Percentiles rank a stretch among this genome's conserved stretches.
Evolutionary conservation across 805 yeast species (phyloP).

Genomic region (Candida anglica): DNA sequence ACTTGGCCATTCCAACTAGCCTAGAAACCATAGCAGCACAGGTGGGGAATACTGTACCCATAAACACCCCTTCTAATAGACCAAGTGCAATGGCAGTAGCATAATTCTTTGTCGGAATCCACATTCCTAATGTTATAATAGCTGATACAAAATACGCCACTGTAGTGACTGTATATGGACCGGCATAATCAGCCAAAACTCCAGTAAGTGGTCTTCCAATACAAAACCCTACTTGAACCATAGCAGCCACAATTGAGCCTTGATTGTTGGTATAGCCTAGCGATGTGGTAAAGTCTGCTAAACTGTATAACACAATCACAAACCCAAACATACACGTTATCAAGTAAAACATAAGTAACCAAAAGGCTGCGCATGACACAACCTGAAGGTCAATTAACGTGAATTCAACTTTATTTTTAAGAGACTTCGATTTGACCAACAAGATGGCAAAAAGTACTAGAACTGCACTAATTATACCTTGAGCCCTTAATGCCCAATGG

Average conservation of each 20-base stretch:
- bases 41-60: constrained; percentile 56
- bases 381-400: constrained; percentile 33
- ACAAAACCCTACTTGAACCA: constrained; percentile 52
- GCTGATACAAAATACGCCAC: constrained; percentile 13
- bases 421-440: constrained; percentile 6
- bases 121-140: constrained; percentile 19
- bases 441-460: constrained; percentile 10
- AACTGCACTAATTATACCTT: constrained; percentile 24
- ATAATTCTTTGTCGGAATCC: constrained; percentile 44
- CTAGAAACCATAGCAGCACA: constrained; percentile 44
- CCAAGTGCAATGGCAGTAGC: constrained; percentile 49
- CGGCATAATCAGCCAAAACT: constrained; percentile 40
- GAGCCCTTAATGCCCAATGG: constrained; percentile 44
- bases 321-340: constrained; percentile 50
- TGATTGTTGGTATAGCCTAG: constrained; percentile 48
- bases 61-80: constrained; percentile 43
- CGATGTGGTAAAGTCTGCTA: constrained; percentile 55
- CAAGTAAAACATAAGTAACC: constrained; percentile 34
- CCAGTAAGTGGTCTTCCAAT: constrained; percentile 52
- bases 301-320: constrained; percentile 48
- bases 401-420: constrained; percentile 11
- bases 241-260: constrained; percentile 51
- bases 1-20: constrained; percentile 45
- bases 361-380: constrained; percentile 35
- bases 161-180: constrained; percentile 40